phyloP scores from a whole-genome alignment of 2,329 filamentous ascomycete genomes.

The Dothistroma septosporum region DNA sequence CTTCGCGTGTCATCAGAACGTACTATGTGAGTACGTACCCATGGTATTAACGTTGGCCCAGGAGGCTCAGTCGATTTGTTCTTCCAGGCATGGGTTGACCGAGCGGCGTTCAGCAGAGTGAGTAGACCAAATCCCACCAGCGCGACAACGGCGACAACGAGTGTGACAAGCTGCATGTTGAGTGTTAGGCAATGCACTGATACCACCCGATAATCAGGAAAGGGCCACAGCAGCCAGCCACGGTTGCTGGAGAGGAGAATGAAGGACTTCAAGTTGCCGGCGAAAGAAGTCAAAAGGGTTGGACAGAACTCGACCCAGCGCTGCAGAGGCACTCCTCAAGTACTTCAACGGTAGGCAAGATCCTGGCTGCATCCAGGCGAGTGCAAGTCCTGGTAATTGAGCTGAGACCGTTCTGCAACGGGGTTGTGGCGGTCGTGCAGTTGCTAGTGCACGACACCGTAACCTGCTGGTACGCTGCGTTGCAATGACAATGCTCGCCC shows the following conservation, averaged over 20 bases:
- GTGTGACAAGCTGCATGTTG: conserved; percentile 41
- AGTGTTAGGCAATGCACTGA: neutral
- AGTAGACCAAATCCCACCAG: conserved; percentile 36
- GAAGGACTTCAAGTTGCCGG: neutral
- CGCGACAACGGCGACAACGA: conserved; percentile 36
- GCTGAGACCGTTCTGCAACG: neutral
- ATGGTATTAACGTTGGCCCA: conserved; percentile 39
- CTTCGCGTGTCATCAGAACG: neutral
- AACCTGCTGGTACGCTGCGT: neutral
- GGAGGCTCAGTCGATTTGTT: conserved; percentile 35
- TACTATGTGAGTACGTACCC: conserved; percentile 4
- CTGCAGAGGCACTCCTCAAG: neutral
- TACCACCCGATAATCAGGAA: conserved; percentile 1
- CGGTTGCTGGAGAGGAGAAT: neutral
- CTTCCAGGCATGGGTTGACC: conserved; percentile 33
- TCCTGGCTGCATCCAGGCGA: neutral
- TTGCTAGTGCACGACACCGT: neutral
- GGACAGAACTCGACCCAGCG: neutral
- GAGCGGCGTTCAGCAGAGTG: conserved; percentile 34
- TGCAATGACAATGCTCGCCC: neutral
- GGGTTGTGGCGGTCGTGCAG: neutral
- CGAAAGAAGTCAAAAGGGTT: conserved; percentile 2
- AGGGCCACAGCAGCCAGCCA: neutral
- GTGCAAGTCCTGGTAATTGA: neutral
- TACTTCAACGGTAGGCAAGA: neutral